Evolutionary conservation across 1,139 yeast species (phyloP).

Genomic region (Yamadazyma sp.): DNA sequence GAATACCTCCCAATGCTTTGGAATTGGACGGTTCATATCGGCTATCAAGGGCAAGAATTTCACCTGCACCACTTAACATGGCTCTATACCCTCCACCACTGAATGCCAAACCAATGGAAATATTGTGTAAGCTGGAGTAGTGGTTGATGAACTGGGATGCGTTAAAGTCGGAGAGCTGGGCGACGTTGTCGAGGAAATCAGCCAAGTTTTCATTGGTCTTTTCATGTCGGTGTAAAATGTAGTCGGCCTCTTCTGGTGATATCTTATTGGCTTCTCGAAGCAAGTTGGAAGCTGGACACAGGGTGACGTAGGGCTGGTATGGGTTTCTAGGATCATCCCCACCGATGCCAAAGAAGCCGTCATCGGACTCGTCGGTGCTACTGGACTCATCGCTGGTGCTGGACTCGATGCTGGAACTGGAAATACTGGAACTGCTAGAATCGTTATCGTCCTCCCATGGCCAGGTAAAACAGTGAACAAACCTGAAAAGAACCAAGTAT

Average conservation of each 20-base stretch:
- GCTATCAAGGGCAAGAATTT: conserved; percentile 74
- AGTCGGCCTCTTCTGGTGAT: conserved; percentile 27
- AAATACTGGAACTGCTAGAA: conserved; percentile 1
- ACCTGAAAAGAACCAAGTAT: conserved; percentile 1
- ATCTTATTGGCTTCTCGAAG: conserved; percentile 30
- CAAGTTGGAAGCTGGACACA: conserved; percentile 25
- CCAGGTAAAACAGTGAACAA: conserved; percentile 14
- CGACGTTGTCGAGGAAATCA: conserved; percentile 28
- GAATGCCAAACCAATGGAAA: conserved; percentile 42
- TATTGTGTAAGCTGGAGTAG: conserved; percentile 27
- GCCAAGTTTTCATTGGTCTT: conserved; percentile 33
- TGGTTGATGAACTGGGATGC: conserved; percentile 29
- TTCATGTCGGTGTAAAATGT: conserved; percentile 27
- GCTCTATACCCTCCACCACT: conserved; percentile 95
- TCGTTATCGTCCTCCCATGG: conserved; percentile 16
- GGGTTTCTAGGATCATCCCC: conserved; percentile 16
- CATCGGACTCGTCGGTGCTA: conserved; percentile 7
- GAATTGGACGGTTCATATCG: conserved; percentile 55
- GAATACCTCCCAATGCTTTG: conserved; percentile 33
- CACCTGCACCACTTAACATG: conserved; percentile 89
- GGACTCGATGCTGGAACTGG: no score
- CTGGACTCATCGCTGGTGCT: no score
- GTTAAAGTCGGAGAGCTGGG: conserved; percentile 35
- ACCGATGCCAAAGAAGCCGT: not conserved
- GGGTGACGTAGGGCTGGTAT: conserved; percentile 27